Percentiles rank a stretch among this genome's conserved stretches.
These are phyloP conservation scores for Babesia caballi DNA, from an alignment of 169 alveolate genomes.

Conservation along the genomic window DNA sequence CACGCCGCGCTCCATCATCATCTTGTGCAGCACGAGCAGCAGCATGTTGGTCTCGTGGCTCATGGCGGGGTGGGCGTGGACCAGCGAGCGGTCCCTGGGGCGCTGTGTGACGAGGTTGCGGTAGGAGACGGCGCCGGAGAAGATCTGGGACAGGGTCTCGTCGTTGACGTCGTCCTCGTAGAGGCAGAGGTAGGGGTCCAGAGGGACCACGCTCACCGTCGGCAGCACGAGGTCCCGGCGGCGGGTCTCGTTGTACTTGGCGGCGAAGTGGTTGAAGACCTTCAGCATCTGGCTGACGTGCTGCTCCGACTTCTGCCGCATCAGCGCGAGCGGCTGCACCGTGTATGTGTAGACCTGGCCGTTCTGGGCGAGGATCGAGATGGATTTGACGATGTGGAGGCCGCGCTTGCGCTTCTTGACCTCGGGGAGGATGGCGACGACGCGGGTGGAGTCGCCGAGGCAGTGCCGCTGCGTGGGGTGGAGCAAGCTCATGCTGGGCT, in stretches of 20 bases:
- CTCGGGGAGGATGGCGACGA: slow-evolving; percentile 17
- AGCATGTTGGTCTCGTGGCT: slow-evolving; percentile 35
- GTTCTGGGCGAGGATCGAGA: slow-evolving; percentile 41
- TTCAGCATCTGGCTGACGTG: slow-evolving; percentile 53
- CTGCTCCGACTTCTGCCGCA: slow-evolving; percentile 48
- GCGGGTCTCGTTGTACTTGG: slow-evolving; percentile 54
- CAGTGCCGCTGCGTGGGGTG: slow-evolving; percentile 22
- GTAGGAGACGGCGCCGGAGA: slow-evolving; percentile 14
- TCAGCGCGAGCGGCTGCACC: slow-evolving; percentile 43
- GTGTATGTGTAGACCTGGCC: slow-evolving; percentile 56
- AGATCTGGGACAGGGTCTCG: slow-evolving; percentile 33
- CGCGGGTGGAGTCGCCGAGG: slow-evolving; percentile 24
- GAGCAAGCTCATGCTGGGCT: neutral
- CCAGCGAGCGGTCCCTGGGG: neutral
- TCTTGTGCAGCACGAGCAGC: slow-evolving; percentile 57
- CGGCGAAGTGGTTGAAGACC: slow-evolving; percentile 44
- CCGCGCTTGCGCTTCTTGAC: slow-evolving; percentile 45
- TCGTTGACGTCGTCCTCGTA: slow-evolving; percentile 40
- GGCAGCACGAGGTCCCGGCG: slow-evolving; percentile 34
- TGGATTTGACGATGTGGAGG: slow-evolving; percentile 43
- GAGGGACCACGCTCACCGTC: slow-evolving; percentile 16
- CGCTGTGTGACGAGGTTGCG: slow-evolving; percentile 10
- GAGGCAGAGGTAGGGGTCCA: slow-evolving; percentile 64
- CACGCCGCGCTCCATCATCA: slow-evolving; percentile 51
- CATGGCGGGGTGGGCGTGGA: slow-evolving; percentile 5